Conservation (phyloP, 352 stramenopile species). For the Globisporangium camurandrum region DNA sequence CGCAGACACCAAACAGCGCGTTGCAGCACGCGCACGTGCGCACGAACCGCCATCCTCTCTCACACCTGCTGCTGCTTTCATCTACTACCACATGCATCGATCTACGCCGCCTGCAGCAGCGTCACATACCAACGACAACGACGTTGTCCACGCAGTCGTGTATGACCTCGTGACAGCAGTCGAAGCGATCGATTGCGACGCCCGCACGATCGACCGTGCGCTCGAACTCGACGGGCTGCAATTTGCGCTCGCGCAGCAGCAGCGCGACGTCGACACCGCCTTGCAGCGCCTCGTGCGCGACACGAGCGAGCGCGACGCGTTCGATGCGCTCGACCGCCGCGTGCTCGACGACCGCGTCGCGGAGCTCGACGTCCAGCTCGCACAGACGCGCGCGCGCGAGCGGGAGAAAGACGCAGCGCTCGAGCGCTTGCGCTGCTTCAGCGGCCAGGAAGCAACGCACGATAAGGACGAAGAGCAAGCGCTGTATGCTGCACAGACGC, state of each 20-base stretch:
- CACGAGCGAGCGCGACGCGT: constrained; percentile 22
- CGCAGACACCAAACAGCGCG: constrained; percentile 14
- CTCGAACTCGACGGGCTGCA: constrained; percentile 1
- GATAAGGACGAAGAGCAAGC: constrained; percentile 13
- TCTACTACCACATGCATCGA: too few species aligned
- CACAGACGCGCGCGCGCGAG: constrained; percentile 28
- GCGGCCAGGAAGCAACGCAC: too few species aligned
- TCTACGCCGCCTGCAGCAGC: constrained; percentile 15
- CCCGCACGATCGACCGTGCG: neutral
- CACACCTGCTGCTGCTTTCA: too few species aligned
- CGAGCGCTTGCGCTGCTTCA: constrained; percentile 18
- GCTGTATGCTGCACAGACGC: constrained; percentile 9
- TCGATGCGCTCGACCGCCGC: constrained; percentile 41
- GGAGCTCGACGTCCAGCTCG: constrained; percentile 41
- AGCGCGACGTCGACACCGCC: constrained; percentile 12
- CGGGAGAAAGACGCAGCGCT: constrained; percentile 39
- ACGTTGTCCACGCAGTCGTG: constrained; percentile 28
- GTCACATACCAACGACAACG: neutral
- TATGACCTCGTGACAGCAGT: constrained; percentile 27
- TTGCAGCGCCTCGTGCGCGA: constrained; percentile 12
- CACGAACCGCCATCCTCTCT: too few species aligned
- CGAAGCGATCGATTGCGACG: constrained; percentile 13
- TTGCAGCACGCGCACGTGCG: constrained; percentile 30
- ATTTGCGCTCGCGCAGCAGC: constrained; percentile 7
- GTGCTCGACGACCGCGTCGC: constrained; percentile 41